Base-by-base conservation (phyloP, 176 grass and related monocot genomes). In the Eleusine indica region DNA sequence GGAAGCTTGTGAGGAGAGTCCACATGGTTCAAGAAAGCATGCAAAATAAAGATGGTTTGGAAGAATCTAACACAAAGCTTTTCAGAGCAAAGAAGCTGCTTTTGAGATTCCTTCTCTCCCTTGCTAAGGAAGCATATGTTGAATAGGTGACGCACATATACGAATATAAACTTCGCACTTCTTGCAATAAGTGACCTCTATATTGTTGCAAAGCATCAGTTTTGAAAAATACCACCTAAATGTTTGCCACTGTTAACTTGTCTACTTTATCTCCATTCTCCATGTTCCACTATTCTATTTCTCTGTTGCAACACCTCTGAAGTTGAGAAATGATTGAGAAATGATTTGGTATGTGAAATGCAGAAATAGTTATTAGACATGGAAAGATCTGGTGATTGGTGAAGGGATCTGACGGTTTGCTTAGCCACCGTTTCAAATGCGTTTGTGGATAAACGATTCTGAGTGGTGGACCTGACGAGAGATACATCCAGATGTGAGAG, bases 1-100 rank as follows among this genome's bases (percentile, higher is more conserved):
- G 91, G 32, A 91, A 91, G 75, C 95, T 98, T 46, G 92, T 95
- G 65, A 85, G 83, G 74, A 91, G 87, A 77, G 87, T 89, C 19
- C 95, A 98, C 21, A 83, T 73, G 79, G 60, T 82, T 32, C 70
- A 92, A 89, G 91, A 88, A 88, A 88, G 77, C 73, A 63, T 37
- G 21, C 61, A 37, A 72, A 79, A 66, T 74, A 80, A 85, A 73
- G 71, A 69, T 78, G 75, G 62, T 22, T 73, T 22, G 32, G 76
- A 75, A 72, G 78, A 70, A 80, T 68, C 74, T 67, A 75, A 89
- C 35, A 70, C 9, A 38, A 82, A 85, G 64, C 72, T 94, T 86
- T 82, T 43, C 25, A 79, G 11, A 77, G 95, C 71, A 76, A 98
- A 91, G 87, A 93, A 89, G 83, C 85, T 76, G 4, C 92, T 98